phyloP scores from a whole-genome alignment of 2,329 filamentous ascomycete species.

The Botrytis hyacinthi region DNA sequence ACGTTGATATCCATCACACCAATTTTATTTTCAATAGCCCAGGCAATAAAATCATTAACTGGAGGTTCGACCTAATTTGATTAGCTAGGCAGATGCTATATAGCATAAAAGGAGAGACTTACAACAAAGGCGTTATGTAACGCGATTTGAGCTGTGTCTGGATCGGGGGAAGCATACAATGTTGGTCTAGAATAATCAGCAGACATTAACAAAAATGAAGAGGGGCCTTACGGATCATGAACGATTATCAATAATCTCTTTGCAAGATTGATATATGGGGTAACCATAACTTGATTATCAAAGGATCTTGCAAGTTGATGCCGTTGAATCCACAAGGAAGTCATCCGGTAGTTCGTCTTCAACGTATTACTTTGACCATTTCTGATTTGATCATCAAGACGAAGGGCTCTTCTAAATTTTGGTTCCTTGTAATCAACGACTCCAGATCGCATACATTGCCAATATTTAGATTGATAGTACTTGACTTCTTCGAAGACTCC shows the following conservation, averaged over 20 bases:
- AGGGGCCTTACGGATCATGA: conserved; percentile 73
- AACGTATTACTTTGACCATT: conserved; percentile 71
- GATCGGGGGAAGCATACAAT: conserved; percentile 64
- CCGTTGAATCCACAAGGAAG: conserved; percentile 75
- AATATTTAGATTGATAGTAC: conserved; percentile 66
- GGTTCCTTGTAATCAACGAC: conserved; percentile 54
- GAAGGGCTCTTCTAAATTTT: conserved; percentile 53
- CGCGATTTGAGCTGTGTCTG: conserved; percentile 70
- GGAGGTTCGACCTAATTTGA: conserved; percentile 55
- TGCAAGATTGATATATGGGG: conserved; percentile 63
- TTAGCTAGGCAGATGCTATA: background rate
- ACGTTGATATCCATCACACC: conserved; percentile 91
- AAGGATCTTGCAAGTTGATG: conserved; percentile 72
- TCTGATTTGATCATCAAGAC: conserved; percentile 78
- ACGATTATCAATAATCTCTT: conserved; percentile 79
- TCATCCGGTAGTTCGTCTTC: conserved; percentile 72
- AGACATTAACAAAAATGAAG: background rate
- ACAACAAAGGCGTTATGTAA: conserved; percentile 83
- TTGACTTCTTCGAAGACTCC: conserved; percentile 58
- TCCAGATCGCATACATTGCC: conserved; percentile 81
- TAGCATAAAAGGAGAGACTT: conserved; percentile 53
- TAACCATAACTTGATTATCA: conserved; percentile 82
- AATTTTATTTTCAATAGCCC: conserved; percentile 74
- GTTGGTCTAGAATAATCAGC: conserved; percentile 55
- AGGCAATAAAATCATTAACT: conserved; percentile 76